These are phyloP conservation scores for Carnegiea gigantea DNA, from an alignment of 179 eudicot species.

Conservation along the genomic window DNA sequence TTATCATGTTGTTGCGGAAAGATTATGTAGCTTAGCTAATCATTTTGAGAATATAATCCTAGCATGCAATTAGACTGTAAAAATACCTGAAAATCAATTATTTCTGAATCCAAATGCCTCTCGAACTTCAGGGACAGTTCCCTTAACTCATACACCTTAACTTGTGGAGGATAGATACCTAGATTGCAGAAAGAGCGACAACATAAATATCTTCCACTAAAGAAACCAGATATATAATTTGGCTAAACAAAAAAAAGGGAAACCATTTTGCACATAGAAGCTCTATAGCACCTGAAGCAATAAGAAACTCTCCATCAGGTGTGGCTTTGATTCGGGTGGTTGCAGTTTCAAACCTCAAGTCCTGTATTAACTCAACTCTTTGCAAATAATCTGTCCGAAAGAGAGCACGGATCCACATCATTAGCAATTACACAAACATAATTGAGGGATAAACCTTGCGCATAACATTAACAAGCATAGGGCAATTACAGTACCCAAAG, in stretches of 20 bases:
- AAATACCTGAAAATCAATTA: conserved; percentile 78
- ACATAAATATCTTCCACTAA: background rate
- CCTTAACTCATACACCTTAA: conserved; percentile 89
- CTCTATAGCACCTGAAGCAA: conserved; percentile 72
- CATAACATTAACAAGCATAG: background rate
- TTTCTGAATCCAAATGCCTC: conserved; percentile 83
- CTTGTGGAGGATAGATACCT: conserved; percentile 98
- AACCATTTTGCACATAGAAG: background rate
- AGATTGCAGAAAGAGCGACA: conserved; percentile 7
- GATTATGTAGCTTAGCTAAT: background rate
- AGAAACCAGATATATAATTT: background rate
- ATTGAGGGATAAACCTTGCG: background rate
- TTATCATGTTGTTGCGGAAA: background rate
- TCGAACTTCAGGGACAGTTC: conserved; percentile 91
- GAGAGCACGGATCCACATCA: background rate
- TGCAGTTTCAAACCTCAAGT: conserved; percentile 87
- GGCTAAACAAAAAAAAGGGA: background rate
- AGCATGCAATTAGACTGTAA: background rate
- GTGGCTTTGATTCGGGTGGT: conserved; percentile 83
- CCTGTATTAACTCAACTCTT: conserved; percentile 85
- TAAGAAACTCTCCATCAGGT: conserved; percentile 92
- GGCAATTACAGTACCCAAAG: background rate
- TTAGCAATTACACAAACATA: conserved; percentile 14
- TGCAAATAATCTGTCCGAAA: conserved; percentile 55
- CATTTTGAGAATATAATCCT: background rate